Evolutionary conservation across 768 basidiomycete species (phyloP).

Genomic region (Mycena haematopus): DNA sequence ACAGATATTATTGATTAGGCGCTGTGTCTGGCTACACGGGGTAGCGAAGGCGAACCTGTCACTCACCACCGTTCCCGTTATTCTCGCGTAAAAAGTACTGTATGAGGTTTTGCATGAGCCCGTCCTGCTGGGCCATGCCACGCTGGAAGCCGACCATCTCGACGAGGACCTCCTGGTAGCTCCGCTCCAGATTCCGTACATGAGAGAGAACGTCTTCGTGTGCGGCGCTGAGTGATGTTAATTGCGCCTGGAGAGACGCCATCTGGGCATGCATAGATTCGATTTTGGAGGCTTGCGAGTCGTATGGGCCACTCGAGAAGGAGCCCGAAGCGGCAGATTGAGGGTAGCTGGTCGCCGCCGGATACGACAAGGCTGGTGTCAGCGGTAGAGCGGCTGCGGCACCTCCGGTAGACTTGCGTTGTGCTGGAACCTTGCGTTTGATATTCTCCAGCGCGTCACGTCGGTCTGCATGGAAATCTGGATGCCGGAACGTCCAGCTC

Average conservation of each 20-base stretch:
- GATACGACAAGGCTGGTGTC: constrained; percentile 35
- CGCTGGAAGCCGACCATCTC: constrained; percentile 78
- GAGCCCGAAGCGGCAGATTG: constrained; percentile 37
- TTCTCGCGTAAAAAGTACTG: constrained; percentile 80
- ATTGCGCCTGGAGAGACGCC: constrained; percentile 39
- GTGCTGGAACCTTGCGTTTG: constrained; percentile 64
- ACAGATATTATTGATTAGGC: constrained; percentile 27
- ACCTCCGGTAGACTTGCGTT: constrained; percentile 54
- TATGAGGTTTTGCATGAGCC: constrained; percentile 80
- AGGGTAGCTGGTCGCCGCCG: constrained; percentile 32
- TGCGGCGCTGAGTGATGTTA: constrained; percentile 52
- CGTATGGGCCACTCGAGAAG: constrained; percentile 37
- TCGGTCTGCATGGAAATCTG: constrained; percentile 62
- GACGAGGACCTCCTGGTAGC: constrained; percentile 70
- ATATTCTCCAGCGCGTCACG: constrained; percentile 64
- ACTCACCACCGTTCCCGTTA: constrained; percentile 39
- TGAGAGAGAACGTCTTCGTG: constrained; percentile 61
- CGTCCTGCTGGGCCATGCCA: constrained; percentile 85
- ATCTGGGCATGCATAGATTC: constrained; percentile 44
- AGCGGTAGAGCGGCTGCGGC: constrained; percentile 32
- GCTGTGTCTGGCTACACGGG: constrained; percentile 15
- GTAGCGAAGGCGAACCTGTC: constrained; percentile 27
- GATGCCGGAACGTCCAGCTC: constrained; percentile 68
- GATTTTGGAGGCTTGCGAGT: constrained; percentile 37
- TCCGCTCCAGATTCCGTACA: constrained; percentile 62